Evolutionary conservation across 1,284 basidiomycete genomes (phyloP).

Genomic region (Microbotryum silenes-acaulis): DNA sequence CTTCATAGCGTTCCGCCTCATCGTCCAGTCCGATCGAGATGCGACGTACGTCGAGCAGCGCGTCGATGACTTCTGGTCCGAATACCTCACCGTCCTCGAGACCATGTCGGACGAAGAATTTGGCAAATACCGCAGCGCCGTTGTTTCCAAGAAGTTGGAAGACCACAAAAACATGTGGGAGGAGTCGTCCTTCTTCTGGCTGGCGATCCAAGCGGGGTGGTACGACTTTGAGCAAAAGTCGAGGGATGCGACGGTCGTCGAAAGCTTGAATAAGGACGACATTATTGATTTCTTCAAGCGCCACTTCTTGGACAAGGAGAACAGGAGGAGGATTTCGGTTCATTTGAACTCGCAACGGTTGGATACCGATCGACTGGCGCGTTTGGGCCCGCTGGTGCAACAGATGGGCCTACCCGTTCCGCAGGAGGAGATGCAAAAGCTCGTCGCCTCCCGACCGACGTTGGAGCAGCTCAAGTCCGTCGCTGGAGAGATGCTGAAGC

Average conservation of each 20-base stretch:
- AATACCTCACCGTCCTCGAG: slow-evolving; percentile 51
- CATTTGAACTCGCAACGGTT: slow-evolving; percentile 62
- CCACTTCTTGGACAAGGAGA: slow-evolving; percentile 33
- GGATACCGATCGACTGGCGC: slow-evolving; percentile 47
- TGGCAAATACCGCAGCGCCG: slow-evolving; percentile 50
- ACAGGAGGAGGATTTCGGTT: slow-evolving; percentile 52
- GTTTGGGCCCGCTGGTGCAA: slow-evolving; percentile 57
- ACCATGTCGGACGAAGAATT: slow-evolving; percentile 58
- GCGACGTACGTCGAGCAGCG: slow-evolving; percentile 80
- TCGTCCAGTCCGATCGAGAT: slow-evolving; percentile 82
- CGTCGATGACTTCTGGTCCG: slow-evolving; percentile 70
- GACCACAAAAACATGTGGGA: slow-evolving; percentile 61
- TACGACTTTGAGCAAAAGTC: slow-evolving; percentile 63
- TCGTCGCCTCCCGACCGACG: slow-evolving; percentile 48
- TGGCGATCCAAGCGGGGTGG: slow-evolving; percentile 64
- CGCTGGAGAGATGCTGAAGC: slow-evolving; percentile 51
- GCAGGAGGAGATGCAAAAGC: slow-evolving; percentile 47
- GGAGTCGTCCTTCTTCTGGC: slow-evolving; percentile 58
- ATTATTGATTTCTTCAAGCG: slow-evolving; percentile 60
- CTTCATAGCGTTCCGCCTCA: slow-evolving; percentile 70
- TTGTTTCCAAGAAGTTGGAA: slow-evolving; percentile 64
- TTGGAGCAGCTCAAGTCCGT: slow-evolving; percentile 52
- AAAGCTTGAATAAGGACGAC: slow-evolving; percentile 64
- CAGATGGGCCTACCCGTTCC: slow-evolving; percentile 54
- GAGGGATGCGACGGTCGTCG: slow-evolving; percentile 61